A percentile compares a stretch with the other conserved stretches of the same genome.
Evolutionary conservation across 225 moss, liverwort and hornwort genomes (phyloP).

Genomic region (Climacium dendroides): DNA sequence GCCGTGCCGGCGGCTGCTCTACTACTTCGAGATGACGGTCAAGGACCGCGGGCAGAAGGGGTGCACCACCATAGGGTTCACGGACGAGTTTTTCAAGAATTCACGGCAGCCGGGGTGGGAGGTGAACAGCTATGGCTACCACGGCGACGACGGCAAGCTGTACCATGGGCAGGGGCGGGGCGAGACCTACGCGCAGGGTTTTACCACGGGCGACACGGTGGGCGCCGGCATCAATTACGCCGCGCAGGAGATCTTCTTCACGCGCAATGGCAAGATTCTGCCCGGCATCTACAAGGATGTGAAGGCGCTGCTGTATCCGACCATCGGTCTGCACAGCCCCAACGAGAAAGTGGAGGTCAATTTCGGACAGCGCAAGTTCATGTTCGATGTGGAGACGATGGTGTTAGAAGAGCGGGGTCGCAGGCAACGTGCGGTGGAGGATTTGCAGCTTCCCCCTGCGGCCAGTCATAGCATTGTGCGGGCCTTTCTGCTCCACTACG

Average conservation of each 20-base stretch:
- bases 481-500: constrained; percentile 82
- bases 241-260: constrained; percentile 88
- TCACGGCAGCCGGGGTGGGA: constrained; percentile 96
- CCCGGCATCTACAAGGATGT: constrained; percentile 58
- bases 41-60: constrained; percentile 82
- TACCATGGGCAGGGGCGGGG: constrained; percentile 66
- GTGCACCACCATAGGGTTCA: constrained; percentile 73
- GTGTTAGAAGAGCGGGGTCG: neutral
- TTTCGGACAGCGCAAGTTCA: constrained; percentile 76
- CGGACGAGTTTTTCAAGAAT: constrained; percentile 91
- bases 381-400: constrained; percentile 45
- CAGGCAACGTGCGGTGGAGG: constrained; percentile 49
- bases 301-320: constrained; percentile 67
- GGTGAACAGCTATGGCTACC: constrained; percentile 77
- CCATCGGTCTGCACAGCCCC: constrained; percentile 81
- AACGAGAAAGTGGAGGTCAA: constrained; percentile 92
- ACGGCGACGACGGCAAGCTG: constrained; percentile 81
- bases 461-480: constrained; percentile 89
- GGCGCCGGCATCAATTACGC: constrained; percentile 98
- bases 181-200: constrained; percentile 57
- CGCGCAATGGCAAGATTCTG: constrained; percentile 69
- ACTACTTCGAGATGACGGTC: constrained; percentile 87
- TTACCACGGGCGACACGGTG: constrained; percentile 77
- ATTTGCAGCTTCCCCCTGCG: constrained; percentile 52
- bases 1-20: constrained; percentile 66